Conservation (phyloP, 495 filamentous ascomycete genomes). For the Trichoderma gamsii region DNA sequence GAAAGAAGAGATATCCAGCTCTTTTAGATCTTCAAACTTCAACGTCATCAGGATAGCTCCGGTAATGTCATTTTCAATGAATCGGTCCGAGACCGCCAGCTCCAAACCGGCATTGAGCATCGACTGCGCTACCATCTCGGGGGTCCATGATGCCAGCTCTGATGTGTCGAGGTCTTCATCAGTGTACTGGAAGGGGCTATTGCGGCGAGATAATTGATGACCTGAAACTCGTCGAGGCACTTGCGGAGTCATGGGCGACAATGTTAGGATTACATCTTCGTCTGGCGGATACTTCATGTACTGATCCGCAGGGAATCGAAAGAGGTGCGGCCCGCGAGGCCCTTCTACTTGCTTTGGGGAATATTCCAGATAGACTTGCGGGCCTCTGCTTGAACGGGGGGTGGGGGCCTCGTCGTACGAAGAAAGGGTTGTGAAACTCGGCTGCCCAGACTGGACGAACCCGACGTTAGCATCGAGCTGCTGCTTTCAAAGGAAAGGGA, state of each 20-base stretch:
- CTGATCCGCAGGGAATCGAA: slow-evolving; percentile 50
- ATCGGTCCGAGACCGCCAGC: slow-evolving; percentile 66
- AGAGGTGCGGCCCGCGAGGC: slow-evolving; percentile 83
- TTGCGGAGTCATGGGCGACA: slow-evolving; percentile 53
- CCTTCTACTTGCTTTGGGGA: slow-evolving; percentile 62
- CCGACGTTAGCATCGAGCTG: slow-evolving; percentile 24
- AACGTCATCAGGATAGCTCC: slow-evolving; percentile 76
- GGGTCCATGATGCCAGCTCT: slow-evolving; percentile 58
- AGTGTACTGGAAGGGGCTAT: slow-evolving; percentile 43
- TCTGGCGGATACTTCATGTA: slow-evolving; percentile 38
- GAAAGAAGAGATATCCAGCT: slow-evolving; percentile 88
- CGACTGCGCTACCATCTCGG: slow-evolving; percentile 73
- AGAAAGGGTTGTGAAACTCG: slow-evolving; percentile 67
- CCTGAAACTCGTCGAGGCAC: slow-evolving; percentile 17
- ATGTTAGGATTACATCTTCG: slow-evolving; percentile 56
- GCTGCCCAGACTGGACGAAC: slow-evolving; percentile 46
- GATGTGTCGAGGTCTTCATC: slow-evolving; percentile 50
- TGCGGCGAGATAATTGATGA: slow-evolving; percentile 24
- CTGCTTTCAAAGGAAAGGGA: neutral
- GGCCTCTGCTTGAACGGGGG: slow-evolving; percentile 49
- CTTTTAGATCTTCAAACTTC: slow-evolving; percentile 89
- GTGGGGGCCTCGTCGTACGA: slow-evolving; percentile 71
- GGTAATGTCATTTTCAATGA: slow-evolving; percentile 84
- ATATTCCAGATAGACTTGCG: slow-evolving; percentile 28
- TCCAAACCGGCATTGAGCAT: slow-evolving; percentile 71